These are phyloP conservation scores for Colletotrichum liriopes DNA, from an alignment of 2,329 filamentous ascomycete species.

Conservation along the genomic window DNA sequence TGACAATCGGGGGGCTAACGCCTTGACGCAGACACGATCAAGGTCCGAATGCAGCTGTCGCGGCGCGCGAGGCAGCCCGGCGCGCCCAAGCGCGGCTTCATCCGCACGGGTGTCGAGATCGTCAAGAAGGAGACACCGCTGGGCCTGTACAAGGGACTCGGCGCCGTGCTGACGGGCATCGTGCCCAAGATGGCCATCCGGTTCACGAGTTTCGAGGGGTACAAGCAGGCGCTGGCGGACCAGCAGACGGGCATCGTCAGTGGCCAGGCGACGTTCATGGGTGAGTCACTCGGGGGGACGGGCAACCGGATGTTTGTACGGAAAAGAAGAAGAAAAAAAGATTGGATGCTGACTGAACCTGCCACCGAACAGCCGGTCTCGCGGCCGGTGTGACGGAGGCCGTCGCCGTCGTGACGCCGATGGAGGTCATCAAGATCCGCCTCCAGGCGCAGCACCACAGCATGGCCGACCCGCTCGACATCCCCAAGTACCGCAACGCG, in stretches of 20 bases:
- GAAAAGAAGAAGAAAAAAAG: no score
- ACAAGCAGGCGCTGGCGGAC: constrained; percentile 87
- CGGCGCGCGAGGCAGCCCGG: constrained; percentile 86
- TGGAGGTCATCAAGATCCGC: constrained; percentile 99
- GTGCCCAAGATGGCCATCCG: constrained; percentile 99
- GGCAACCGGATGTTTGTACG: no score
- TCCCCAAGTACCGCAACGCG: constrained; percentile 97
- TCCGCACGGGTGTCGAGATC: constrained; percentile 89
- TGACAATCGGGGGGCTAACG: constrained; percentile 12
- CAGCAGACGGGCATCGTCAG: constrained; percentile 77
- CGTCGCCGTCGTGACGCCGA: constrained; percentile 95
- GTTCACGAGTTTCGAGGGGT: constrained; percentile 96
- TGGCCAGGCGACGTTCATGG: constrained; percentile 77
- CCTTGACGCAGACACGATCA: constrained; percentile 83
- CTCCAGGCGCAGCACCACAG: constrained; percentile 98
- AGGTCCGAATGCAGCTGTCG: constrained; percentile 99
- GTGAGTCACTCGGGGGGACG: constrained; percentile 30
- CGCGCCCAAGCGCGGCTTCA: constrained; percentile 88
- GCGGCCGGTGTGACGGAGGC: constrained; percentile 96
- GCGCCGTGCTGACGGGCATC: constrained; percentile 95
- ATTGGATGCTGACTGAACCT: constrained; percentile 5
- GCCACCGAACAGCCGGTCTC: constrained; percentile 75
- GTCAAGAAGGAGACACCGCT: constrained; percentile 91
- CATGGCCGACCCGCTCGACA: constrained; percentile 95
- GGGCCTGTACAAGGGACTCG: constrained; percentile 97